A percentile compares a stretch with the other conserved stretches of the same genome.
phyloP scores from a whole-genome alignment of 345 rosid genomes.

The Cardiospermum halicacabum region DNA sequence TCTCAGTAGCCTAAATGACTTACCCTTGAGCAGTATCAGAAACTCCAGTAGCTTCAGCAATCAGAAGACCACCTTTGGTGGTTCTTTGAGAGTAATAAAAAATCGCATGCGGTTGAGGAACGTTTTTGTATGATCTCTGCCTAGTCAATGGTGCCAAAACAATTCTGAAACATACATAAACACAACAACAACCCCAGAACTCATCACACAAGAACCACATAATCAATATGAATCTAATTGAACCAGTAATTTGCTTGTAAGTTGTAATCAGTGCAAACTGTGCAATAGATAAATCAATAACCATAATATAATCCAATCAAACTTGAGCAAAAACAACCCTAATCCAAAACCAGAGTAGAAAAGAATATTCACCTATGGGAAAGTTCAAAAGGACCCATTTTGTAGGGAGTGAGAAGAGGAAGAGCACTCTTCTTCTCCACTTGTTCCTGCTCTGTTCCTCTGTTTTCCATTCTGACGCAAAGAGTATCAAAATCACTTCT shows the following conservation, averaged over 20 bases:
- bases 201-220: background rate
- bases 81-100: slow-evolving; percentile 71
- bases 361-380: background rate
- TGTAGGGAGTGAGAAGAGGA: slow-evolving; percentile 4
- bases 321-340: too few relatives aligned
- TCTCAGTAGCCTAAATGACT: slow-evolving; percentile 14
- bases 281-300: too few relatives aligned
- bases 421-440: slow-evolving; percentile 1
- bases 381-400: background rate
- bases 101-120: slow-evolving; percentile 71
- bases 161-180: slow-evolving; percentile 33
- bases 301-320: too few relatives aligned
- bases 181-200: background rate
- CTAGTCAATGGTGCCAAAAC: slow-evolving; percentile 62
- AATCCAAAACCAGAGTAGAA: background rate
- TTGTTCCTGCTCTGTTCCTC: background rate
- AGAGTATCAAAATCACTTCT: background rate
- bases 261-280: too few relatives aligned
- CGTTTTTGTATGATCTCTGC: slow-evolving; percentile 45
- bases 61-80: slow-evolving; percentile 54
- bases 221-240: background rate
- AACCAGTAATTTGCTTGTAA: too few relatives aligned
- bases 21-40: slow-evolving; percentile 55
- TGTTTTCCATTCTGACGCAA: background rate
- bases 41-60: slow-evolving; percentile 61